Evolutionary conservation across 2,329 filamentous ascomycete genomes (phyloP), one percentile per base, ranked within the genome.

Genomic region (Trichoderma gracile): DNA sequence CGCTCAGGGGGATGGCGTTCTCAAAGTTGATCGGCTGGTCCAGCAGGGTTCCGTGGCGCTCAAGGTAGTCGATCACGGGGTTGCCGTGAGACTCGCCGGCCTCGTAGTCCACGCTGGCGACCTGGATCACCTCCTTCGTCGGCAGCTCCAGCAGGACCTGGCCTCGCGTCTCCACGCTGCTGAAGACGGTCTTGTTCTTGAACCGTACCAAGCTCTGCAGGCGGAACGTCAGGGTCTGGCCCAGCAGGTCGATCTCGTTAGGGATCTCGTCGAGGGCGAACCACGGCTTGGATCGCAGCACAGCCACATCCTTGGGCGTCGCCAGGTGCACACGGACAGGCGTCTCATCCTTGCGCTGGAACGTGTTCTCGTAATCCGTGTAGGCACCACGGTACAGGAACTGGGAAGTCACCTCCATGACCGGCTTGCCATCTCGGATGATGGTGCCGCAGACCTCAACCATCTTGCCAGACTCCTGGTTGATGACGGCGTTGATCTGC

Each of bases 391-490:
- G 90, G 83, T 99, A 99, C 73, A 99, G 78, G 85, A 99, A 99
- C 78, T 99, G 95, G 67, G 93, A 97, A 14, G 93, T 98, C 30
- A 99, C 95, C 75, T 99, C 93, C 95, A 99, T 99, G 68, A 99
- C 92, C 6, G 93, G 84, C 76, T 91, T 78, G 27, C 90, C 90
- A 61, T 93, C 87, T 49, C 95, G 90, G 61, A 86, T 89, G 72
- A 99, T 97, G 6, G 95, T 99, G 67, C 95, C 95, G 73, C 93
- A 97, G n/a, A 99, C 94, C 79, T 99, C 96, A 19, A 99, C 96
- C 93, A 99, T 97, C 84, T 99, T 99, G 54, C 95, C 95, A 66
- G 95, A 93, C 15, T 97, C 93, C 77, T 99, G 93, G 81, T 98
- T 99, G 81, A 99, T 90, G 72, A 99, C 93, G 17, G 95, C 93